phyloP scores from a whole-genome alignment of 805 yeast genomes.

The Candida rishiriensis region DNA sequence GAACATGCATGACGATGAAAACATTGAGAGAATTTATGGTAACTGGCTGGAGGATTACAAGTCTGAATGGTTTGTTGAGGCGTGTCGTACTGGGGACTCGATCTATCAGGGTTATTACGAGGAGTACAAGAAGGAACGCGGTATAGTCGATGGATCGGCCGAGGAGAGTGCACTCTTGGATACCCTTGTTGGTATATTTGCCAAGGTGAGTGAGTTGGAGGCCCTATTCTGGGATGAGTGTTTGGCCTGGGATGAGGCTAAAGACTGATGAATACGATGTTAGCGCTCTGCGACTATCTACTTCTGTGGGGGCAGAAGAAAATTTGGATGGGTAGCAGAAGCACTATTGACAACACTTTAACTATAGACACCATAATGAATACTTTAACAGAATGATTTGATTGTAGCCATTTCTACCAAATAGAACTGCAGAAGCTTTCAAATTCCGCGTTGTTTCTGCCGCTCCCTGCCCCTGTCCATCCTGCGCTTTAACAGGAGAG shows the following conservation, averaged over 20 bases:
- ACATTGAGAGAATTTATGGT: slow-evolving; percentile 29
- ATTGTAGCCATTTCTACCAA: no score
- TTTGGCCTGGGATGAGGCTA: slow-evolving; percentile 2
- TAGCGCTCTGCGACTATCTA: no score
- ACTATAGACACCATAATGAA: no score
- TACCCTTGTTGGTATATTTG: slow-evolving; percentile 53
- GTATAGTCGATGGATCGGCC: slow-evolving; percentile 32
- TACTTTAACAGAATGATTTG: no score
- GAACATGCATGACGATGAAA: slow-evolving; percentile 21
- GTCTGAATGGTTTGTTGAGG: slow-evolving; percentile 52
- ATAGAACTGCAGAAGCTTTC: no score
- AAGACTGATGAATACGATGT: no score
- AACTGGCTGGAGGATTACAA: slow-evolving; percentile 64
- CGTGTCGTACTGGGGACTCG: slow-evolving; percentile 45
- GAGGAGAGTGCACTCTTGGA: slow-evolving; percentile 33
- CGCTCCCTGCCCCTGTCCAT: no score
- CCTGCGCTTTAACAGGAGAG: no score
- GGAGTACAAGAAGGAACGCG: slow-evolving; percentile 31
- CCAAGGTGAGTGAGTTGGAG: slow-evolving; percentile 56
- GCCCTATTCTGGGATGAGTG: slow-evolving; percentile 62
- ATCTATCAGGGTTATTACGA: slow-evolving; percentile 7
- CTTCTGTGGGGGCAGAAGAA: no score
- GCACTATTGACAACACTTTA: no score
- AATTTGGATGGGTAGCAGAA: no score
- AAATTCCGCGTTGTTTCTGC: no score